A percentile compares a stretch with the other conserved stretches of the same genome.
These are phyloP conservation scores for Talaromyces funiculosus DNA, from an alignment of 2,329 filamentous ascomycete genomes.

Conservation along the genomic window DNA sequence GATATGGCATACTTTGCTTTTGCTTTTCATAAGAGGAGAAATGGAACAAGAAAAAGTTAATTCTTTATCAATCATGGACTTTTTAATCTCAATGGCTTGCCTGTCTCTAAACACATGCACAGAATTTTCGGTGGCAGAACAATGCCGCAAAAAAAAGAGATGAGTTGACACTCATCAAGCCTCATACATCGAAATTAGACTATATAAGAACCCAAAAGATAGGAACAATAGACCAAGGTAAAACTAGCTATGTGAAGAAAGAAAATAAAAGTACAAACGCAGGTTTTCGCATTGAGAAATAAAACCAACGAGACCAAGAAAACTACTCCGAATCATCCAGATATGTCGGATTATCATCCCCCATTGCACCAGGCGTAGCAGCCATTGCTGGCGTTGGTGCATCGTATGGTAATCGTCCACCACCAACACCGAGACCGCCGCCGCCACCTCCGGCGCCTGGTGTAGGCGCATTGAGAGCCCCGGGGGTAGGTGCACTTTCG, in stretches of 20 bases:
- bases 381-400: conserved; percentile 42
- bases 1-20: not conserved
- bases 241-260: not conserved
- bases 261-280: not conserved
- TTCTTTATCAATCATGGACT: not conserved
- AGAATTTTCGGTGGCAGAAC: not conserved
- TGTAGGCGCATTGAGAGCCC: conserved; percentile 42
- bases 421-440: conserved; percentile 1
- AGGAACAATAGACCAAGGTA: not conserved
- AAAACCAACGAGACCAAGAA: not conserved
- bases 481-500: conserved; percentile 42
- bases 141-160: not conserved
- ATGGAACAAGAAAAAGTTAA: not conserved
- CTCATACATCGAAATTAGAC: not conserved
- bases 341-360: conserved; percentile 15
- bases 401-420: conserved; percentile 28
- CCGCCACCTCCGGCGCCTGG: conserved; percentile 30
- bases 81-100: too few species aligned
- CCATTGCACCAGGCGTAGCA: conserved; percentile 11
- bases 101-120: not conserved
- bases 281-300: not conserved
- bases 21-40: not conserved
- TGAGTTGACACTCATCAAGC: not conserved
- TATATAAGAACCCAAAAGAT: not conserved
- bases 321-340: conserved; percentile 14